phyloP scores from a whole-genome alignment of 768 basidiomycete species.

The Sporobolomyces pararoseus region DNA sequence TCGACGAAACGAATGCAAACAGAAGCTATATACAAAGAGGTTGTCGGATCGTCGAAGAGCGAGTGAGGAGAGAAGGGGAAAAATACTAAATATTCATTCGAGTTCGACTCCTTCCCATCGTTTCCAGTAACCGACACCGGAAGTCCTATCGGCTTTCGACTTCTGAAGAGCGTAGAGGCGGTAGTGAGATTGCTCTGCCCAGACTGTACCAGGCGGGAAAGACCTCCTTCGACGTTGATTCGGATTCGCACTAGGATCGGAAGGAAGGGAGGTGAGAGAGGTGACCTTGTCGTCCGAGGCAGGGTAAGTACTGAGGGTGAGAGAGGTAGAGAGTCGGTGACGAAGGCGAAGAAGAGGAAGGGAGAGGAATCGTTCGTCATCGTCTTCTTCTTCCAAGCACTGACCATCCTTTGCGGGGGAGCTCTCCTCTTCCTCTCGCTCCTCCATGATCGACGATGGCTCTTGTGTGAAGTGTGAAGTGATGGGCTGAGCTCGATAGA shows the following conservation, averaged over 20 bases:
- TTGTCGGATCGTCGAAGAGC: neutral
- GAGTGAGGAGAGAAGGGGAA: neutral
- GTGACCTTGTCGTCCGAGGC: neutral
- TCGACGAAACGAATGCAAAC: too few relatives aligned
- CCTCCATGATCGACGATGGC: neutral
- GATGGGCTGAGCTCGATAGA: neutral
- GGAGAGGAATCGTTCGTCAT: slow-evolving; percentile 19
- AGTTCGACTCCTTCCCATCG: slow-evolving; percentile 19
- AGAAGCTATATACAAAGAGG: neutral
- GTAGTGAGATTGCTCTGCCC: slow-evolving; percentile 27
- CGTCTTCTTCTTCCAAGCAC: slow-evolving; percentile 11
- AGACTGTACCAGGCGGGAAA: neutral
- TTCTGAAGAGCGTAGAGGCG: slow-evolving; percentile 28
- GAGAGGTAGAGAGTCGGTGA: slow-evolving; percentile 12
- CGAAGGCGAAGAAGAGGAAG: slow-evolving; percentile 28
- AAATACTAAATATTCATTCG: neutral
- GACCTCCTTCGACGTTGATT: neutral
- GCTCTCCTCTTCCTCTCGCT: neutral
- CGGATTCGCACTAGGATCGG: neutral
- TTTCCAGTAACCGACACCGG: slow-evolving; percentile 30
- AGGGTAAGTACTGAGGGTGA: neutral
- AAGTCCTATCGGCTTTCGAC: slow-evolving; percentile 16
- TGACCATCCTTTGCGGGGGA: too few relatives aligned
- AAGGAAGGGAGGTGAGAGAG: neutral
- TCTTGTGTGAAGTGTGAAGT: neutral